These are phyloP conservation scores for Saccharomycopsis amapae DNA, from an alignment of 805 yeast genomes.

Conservation along the genomic window DNA sequence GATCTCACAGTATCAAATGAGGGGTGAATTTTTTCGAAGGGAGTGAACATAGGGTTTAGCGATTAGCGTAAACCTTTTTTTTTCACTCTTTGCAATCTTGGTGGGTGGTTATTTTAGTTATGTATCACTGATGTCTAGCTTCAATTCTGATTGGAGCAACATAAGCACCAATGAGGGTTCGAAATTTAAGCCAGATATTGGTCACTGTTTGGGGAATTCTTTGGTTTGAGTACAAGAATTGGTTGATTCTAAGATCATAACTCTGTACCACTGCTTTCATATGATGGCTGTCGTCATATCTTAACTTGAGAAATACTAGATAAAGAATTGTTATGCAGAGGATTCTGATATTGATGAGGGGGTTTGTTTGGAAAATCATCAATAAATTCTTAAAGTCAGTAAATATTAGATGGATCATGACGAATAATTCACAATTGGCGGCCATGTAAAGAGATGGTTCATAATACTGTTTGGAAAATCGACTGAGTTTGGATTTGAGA, in stretches of 20 bases:
- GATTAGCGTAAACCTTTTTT: too few relatives aligned
- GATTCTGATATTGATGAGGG: constrained; percentile 29
- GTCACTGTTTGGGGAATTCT: constrained; percentile 30
- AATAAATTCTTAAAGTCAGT: constrained; percentile 36
- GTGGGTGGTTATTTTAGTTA: too few relatives aligned
- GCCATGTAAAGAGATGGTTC: constrained; percentile 39
- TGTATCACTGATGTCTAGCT: not conserved
- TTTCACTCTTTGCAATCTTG: too few relatives aligned
- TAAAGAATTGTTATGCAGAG: constrained; percentile 39
- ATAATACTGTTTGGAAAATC: constrained; percentile 34
- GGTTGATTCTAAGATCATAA: constrained; percentile 38
- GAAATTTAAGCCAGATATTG: constrained; percentile 13
- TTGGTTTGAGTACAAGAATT: constrained; percentile 30
- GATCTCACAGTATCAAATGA: too few relatives aligned
- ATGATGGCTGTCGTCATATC: constrained; percentile 50
- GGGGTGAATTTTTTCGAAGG: too few relatives aligned
- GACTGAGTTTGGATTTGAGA: constrained; percentile 25
- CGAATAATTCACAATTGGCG: constrained; percentile 40
- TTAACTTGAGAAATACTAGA: constrained; percentile 48
- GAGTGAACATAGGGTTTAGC: too few relatives aligned
- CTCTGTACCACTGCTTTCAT: constrained; percentile 44
- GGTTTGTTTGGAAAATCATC: constrained; percentile 29
- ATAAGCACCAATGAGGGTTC: constrained; percentile 2
- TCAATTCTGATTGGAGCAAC: constrained; percentile 5
- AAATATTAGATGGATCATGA: constrained; percentile 33